A percentile compares a stretch with the other conserved stretches of the same genome.
Evolutionary conservation across 345 rosid genomes (phyloP).

Genomic region (Citrus trifoliata): DNA sequence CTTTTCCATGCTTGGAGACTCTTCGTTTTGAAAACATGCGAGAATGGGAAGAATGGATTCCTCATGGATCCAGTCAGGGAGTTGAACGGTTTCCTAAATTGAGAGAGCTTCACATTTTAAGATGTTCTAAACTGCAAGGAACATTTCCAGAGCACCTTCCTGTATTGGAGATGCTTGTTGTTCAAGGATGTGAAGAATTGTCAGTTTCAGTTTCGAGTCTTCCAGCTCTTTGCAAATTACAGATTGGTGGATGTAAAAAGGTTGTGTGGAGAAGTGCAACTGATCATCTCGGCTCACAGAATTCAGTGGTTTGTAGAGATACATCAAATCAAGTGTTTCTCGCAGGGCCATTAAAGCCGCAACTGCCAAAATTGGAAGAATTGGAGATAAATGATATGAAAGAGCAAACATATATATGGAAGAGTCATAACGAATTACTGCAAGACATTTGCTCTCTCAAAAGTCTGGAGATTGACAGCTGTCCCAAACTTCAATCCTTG

Average conservation of each 20-base stretch:
- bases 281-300: background rate
- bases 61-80: background rate
- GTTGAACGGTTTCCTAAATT: conserved; percentile 26
- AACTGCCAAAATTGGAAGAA: background rate
- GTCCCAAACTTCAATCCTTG: background rate
- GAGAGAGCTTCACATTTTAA: conserved; percentile 21
- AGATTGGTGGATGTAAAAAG: conserved; percentile 6
- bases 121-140: conserved; percentile 22
- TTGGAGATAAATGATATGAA: background rate
- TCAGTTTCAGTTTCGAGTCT: background rate
- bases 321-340: background rate
- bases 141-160: conserved; percentile 17
- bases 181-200: background rate
- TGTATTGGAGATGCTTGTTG: conserved; percentile 9
- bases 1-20: conserved; percentile 6
- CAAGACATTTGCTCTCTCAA: background rate
- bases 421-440: background rate
- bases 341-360: background rate
- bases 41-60: conserved; percentile 32
- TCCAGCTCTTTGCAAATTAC: background rate
- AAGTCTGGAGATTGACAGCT: accelerated
- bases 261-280: background rate
- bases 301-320: background rate
- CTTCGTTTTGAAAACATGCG: conserved; percentile 19
- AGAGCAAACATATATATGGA: background rate